Evolutionary conservation across 345 rosid species (phyloP).

Genomic region (Hibiscus syriacus): DNA sequence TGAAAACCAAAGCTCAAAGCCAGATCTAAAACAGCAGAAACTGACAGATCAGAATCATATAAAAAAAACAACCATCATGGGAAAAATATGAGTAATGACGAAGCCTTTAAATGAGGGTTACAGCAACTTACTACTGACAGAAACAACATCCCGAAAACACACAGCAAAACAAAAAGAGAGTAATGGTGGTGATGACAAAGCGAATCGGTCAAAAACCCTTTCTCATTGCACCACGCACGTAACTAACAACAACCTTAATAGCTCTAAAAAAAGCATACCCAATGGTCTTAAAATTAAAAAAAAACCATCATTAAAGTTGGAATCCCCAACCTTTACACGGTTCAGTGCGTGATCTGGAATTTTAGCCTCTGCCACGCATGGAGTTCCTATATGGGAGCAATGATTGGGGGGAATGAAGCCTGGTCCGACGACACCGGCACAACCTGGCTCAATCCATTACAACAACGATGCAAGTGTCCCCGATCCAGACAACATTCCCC

Average conservation of each 20-base stretch:
- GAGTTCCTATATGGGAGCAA: constrained; percentile 25
- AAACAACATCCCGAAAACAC: background rate
- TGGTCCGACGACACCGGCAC: constrained; percentile 77
- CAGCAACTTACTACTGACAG: background rate
- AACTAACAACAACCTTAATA: background rate
- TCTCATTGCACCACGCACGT: background rate
- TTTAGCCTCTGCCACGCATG: background rate
- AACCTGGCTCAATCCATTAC: no score
- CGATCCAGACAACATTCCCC: constrained; percentile 99
- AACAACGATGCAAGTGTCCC: constrained; percentile 23
- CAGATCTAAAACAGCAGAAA: no score
- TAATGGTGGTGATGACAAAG: background rate
- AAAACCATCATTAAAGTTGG: background rate
- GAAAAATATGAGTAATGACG: no score
- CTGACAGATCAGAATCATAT: no score
- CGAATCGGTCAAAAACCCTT: background rate
- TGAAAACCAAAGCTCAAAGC: no score
- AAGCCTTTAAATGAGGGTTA: no score
- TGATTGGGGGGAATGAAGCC: constrained; percentile 98
- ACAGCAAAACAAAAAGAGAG: background rate
- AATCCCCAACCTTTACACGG: constrained; percentile 27
- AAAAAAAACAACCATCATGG: no score
- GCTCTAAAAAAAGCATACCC: background rate
- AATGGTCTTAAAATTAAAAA: background rate
- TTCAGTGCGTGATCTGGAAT: background rate